Base-by-base conservation (phyloP, 768 basidiomycete genomes). In the Phylloporus sp. region DNA sequence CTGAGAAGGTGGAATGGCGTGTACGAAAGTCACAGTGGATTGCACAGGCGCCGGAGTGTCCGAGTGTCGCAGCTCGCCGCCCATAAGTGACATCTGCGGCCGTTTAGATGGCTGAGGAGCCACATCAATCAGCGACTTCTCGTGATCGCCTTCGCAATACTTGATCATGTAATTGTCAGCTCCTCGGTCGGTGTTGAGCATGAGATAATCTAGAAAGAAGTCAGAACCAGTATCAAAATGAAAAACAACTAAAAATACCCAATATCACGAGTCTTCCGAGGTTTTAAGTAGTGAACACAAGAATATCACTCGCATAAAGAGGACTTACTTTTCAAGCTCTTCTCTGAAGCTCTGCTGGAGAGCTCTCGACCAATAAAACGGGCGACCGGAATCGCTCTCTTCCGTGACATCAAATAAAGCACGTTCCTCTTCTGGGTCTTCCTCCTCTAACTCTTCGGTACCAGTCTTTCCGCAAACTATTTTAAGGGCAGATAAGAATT, bases 151-250 rank as follows among this genome's bases (percentile, higher is more conserved):
- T 67, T 88, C 86, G 61, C 90, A 91, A 61, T 84, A 89, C 64
- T 89, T 91, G 68, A 92, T 86, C 90, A 92, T 92, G 66, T 87
- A 92, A 64, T 91, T 90, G 70, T 91, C 90, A 1, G 88, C 84
- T 15, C 81, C 65, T 41, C 90, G 81, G 61, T 92, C 91, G 17
- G 92, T 94, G 64, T 93, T 94, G 42, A 90, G 80, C 85, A 94
- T 94, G 35, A 95, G 73, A 67, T 86, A 91, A 66, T 94, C 90
- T 87, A 51, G 20, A 46, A 1, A 18, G 9, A 10, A 15, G 33
- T 48, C 53, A 48, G 52, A 49, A 5, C 17, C 17, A 32, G 31
- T 14, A 17, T 24, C 49, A 23, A 42, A 24, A 20, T 17, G 24
- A 17, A 36, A 44, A 20, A 3, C 21, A 9, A 33, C 9, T n/a